Conservation (phyloP, 2,329 filamentous ascomycete species). For the Clonostachys chloroleuca region DNA sequence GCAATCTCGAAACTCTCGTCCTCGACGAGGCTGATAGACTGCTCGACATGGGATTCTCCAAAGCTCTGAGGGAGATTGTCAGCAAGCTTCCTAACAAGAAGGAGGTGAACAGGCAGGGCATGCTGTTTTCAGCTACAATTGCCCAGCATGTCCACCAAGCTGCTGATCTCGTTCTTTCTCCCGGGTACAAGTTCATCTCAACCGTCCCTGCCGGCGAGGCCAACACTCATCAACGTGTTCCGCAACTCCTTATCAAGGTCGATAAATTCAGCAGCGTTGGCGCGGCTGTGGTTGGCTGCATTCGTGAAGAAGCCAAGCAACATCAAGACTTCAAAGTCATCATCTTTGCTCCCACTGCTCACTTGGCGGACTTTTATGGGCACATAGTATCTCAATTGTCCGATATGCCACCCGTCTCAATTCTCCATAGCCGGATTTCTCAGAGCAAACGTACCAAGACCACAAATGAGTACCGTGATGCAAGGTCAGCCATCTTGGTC, state of each 20-base stretch:
- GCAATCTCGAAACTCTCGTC: conserved; percentile 86
- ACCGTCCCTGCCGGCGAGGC: conserved; percentile 72
- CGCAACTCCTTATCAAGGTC: conserved; percentile 65
- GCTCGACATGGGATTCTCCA: conserved; percentile 95
- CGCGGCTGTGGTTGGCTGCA: conserved; percentile 50
- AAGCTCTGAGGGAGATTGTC: conserved; percentile 95
- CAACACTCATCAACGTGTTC: conserved; percentile 72
- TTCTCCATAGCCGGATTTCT: conserved; percentile 92
- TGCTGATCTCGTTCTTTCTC: conserved; percentile 63
- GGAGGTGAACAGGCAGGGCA: conserved; percentile 75
- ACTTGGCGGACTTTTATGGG: conserved; percentile 45
- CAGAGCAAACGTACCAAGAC: conserved; percentile 98
- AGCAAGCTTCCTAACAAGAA: conserved; percentile 79
- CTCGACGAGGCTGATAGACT: conserved; percentile 99
- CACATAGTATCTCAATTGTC: conserved; percentile 32
- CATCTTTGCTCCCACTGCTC: conserved; percentile 66
- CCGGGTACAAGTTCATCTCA: conserved; percentile 74
- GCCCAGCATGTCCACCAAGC: conserved; percentile 74
- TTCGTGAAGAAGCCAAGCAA: conserved; percentile 37
- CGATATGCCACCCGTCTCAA: conserved; percentile 69
- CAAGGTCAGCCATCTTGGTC: conserved; percentile 82
- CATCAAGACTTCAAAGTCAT: conserved; percentile 72
- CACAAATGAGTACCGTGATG: conserved; percentile 85
- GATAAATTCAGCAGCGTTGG: conserved; percentile 67
- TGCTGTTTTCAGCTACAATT: conserved; percentile 95